These are phyloP conservation scores for Nakazawaea sp. DNA, from an alignment of 805 yeast species.

Conservation along the genomic window DNA sequence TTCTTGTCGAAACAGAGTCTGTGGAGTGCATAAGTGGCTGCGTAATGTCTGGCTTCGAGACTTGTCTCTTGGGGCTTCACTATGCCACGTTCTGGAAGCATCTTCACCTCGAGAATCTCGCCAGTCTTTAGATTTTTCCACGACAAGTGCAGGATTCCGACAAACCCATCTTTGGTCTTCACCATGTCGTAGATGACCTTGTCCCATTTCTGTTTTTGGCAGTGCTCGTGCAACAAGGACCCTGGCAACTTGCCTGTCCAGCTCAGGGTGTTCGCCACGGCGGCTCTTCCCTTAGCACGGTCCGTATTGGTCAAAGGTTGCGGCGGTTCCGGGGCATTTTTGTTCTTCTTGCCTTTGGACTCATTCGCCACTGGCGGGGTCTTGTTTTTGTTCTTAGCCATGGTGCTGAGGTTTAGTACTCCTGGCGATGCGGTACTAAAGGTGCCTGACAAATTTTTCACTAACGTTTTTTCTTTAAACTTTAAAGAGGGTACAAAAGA, in stretches of 20 bases:
- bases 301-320: conserved; percentile 10
- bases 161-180: conserved; percentile 39
- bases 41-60: conserved; percentile 82
- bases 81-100: conserved; percentile 44
- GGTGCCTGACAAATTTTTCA: no score
- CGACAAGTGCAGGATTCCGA: conserved; percentile 57
- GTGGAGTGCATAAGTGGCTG: conserved; percentile 84
- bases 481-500: no score
- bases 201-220: conserved; percentile 87
- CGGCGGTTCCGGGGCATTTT: conserved; percentile 8
- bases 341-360: conserved; percentile 10
- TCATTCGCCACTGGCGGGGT: background rate
- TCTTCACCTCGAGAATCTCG: conserved; percentile 50
- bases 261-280: conserved; percentile 63
- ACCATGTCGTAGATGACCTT: conserved; percentile 74
- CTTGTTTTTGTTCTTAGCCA: no score
- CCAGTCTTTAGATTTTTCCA: conserved; percentile 80
- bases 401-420: no score
- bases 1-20: conserved; percentile 77
- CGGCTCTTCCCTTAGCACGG: conserved; percentile 25
- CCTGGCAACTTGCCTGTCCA: conserved; percentile 97
- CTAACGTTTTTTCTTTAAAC: no score
- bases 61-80: conserved; percentile 71
- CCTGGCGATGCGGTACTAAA: no score
- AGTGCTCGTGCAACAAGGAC: conserved; percentile 75